Percentiles rank a stretch among this genome's conserved stretches.
Evolutionary conservation across 2,329 filamentous ascomycete species (phyloP).

Genomic region (Monosporascus sp.): DNA sequence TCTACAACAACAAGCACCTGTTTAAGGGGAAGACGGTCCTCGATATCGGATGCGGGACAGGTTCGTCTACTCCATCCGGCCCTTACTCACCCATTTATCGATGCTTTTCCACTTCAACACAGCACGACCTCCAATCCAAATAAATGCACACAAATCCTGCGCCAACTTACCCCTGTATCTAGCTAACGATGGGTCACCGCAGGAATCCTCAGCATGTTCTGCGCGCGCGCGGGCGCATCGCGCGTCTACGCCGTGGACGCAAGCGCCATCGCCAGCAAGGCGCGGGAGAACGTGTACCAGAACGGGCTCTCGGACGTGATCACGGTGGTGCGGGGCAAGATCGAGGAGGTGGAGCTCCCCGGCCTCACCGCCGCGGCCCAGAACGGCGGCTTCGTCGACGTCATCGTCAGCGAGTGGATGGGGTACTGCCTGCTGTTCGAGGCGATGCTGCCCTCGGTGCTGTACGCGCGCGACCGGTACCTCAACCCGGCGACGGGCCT

Average conservation of each 20-base stretch:
- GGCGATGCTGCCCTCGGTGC: constrained; percentile 89
- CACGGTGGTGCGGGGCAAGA: constrained; percentile 75
- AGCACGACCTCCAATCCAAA: background rate
- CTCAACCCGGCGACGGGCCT: constrained; percentile 67
- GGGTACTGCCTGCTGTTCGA: constrained; percentile 91
- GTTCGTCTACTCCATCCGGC: constrained; percentile 27
- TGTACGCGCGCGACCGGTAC: constrained; percentile 84
- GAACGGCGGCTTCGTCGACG: constrained; percentile 69
- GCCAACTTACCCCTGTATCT: background rate
- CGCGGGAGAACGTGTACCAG: constrained; percentile 75
- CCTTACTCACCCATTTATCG: constrained; percentile 15
- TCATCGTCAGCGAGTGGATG: constrained; percentile 98
- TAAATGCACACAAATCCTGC: background rate
- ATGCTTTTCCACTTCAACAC: background rate
- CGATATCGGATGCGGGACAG: constrained; percentile 81
- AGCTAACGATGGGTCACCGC: background rate
- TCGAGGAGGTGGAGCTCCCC: constrained; percentile 78
- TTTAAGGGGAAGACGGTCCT: constrained; percentile 84
- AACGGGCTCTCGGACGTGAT: constrained; percentile 72
- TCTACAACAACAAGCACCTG: constrained; percentile 83
- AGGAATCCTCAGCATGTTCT: constrained; percentile 92
- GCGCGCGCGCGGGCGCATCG: constrained; percentile 80
- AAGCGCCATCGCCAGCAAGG: constrained; percentile 82
- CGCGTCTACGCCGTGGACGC: constrained; percentile 89
- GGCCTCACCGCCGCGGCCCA: constrained; percentile 19